Percentiles rank a stretch among this genome's conserved stretches.
phyloP scores from a whole-genome alignment of 345 rosid genomes.

The Gynandropsis gynandra region DNA sequence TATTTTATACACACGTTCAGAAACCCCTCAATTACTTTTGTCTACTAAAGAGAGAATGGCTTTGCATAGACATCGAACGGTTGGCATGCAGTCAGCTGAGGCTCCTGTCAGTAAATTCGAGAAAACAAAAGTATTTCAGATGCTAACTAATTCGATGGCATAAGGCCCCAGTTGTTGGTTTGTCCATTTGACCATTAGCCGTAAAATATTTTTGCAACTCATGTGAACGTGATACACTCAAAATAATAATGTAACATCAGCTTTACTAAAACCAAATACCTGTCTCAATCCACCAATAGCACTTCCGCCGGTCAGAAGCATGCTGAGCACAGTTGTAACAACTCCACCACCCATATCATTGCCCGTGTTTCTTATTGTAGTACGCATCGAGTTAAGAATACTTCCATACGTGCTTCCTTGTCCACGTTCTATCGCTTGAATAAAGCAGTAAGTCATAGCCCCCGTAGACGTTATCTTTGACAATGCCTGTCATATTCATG shows the following conservation, averaged over 20 bases:
- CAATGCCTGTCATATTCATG: conserved; percentile 42
- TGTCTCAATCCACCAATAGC: conserved; percentile 49
- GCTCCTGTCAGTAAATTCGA: conserved; percentile 47
- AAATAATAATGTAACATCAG: not conserved
- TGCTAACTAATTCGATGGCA: not conserved
- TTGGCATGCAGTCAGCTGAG: conserved; percentile 67
- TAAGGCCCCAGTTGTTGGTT: conserved; percentile 3
- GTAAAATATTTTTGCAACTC: not conserved
- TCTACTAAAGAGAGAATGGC: conserved; percentile 55
- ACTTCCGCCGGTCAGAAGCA: conserved; percentile 73
- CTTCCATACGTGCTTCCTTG: conserved; percentile 64
- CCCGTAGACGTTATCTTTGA: conserved; percentile 79
- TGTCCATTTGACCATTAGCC: not conserved
- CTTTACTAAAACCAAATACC: conserved; percentile 29
- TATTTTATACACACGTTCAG: too few species aligned
- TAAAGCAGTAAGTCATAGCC: conserved; percentile 87
- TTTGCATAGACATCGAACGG: conserved; percentile 64
- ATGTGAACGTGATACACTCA: not conserved
- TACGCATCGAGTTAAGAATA: conserved; percentile 64
- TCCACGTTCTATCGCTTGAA: conserved; percentile 73
- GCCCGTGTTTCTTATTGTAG: conserved; percentile 49
- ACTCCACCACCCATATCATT: conserved; percentile 34
- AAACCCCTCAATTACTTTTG: not conserved
- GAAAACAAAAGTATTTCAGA: not conserved
- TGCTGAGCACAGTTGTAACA: conserved; percentile 58